Evolutionary conservation across 345 rosid genomes (phyloP).

Genomic region (Bruguiera gymnorhiza): DNA sequence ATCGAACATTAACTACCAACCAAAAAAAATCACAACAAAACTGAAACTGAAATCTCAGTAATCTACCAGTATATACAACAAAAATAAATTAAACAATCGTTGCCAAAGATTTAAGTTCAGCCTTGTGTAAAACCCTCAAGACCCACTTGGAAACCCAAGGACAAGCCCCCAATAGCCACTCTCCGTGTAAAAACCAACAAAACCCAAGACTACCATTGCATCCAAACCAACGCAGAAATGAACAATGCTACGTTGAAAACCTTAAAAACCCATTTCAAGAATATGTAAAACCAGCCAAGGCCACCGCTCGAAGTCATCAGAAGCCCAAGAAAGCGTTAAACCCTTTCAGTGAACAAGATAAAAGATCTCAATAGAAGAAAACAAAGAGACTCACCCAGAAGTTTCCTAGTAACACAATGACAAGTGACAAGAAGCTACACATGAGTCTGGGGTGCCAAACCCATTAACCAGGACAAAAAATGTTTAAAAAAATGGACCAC

Average conservation of each 20-base stretch:
- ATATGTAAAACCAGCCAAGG: background rate
- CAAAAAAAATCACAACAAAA: constrained; percentile 36
- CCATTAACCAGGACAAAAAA: constrained; percentile 13
- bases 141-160: constrained; percentile 33
- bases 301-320: background rate
- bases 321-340: background rate
- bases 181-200: constrained; percentile 43
- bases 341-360: background rate
- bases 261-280: constrained; percentile 21
- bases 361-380: background rate
- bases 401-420: constrained; percentile 7
- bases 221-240: constrained; percentile 20
- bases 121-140: constrained; percentile 13
- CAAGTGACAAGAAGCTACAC: constrained; percentile 17
- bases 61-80: constrained; percentile 42
- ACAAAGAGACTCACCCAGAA: background rate
- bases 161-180: constrained; percentile 50
- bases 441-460: constrained; percentile 17
- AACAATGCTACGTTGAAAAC: constrained; percentile 9
- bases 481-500: background rate
- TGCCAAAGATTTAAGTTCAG: background rate
- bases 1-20: constrained; percentile 43
- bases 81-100: constrained; percentile 27
- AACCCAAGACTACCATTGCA: constrained; percentile 32
- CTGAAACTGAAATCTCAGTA: constrained; percentile 38